Conservation (phyloP, 345 rosid genomes). For the Melastoma malabathricum region DNA sequence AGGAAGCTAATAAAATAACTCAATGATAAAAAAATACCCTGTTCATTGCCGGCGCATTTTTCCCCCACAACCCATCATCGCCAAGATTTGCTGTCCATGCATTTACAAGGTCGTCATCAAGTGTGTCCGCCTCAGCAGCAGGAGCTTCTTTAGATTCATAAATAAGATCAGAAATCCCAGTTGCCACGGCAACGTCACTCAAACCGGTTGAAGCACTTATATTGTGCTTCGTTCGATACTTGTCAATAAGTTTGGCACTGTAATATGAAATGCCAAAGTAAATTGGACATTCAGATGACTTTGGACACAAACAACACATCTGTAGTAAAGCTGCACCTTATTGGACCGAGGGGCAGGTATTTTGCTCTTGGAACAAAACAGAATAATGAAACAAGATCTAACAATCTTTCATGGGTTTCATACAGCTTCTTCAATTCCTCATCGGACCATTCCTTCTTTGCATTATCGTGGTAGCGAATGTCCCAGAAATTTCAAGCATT, state of each 20-base stretch:
- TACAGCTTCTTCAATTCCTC: constrained; percentile 90
- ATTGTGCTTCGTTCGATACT: constrained; percentile 72
- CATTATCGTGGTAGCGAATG: constrained; percentile 81
- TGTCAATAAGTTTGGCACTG: constrained; percentile 86
- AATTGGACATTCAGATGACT: too few species aligned
- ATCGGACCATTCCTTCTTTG: constrained; percentile 96
- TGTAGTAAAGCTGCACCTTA: constrained; percentile 39
- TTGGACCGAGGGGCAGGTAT: constrained; percentile 91
- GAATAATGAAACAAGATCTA: constrained; percentile 88
- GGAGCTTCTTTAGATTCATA: constrained; percentile 67
- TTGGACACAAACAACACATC: background rate
- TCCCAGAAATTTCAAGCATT: constrained; percentile 42
- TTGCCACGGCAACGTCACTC: constrained; percentile 87
- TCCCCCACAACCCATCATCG: constrained; percentile 77
- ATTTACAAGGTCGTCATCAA: constrained; percentile 96
- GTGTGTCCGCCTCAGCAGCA: constrained; percentile 49
- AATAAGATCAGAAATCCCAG: constrained; percentile 86
- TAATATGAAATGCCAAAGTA: background rate
- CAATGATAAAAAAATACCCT: constrained; percentile 33
- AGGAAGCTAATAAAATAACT: background rate
- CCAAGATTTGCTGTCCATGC: constrained; percentile 99
- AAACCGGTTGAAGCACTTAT: constrained; percentile 75
- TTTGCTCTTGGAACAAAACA: constrained; percentile 92
- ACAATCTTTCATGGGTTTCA: constrained; percentile 86
- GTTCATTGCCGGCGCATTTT: constrained; percentile 85